Evolutionary conservation across 768 basidiomycete genomes (phyloP).

Genomic region (Rhodotorula sphaerocarpa): DNA sequence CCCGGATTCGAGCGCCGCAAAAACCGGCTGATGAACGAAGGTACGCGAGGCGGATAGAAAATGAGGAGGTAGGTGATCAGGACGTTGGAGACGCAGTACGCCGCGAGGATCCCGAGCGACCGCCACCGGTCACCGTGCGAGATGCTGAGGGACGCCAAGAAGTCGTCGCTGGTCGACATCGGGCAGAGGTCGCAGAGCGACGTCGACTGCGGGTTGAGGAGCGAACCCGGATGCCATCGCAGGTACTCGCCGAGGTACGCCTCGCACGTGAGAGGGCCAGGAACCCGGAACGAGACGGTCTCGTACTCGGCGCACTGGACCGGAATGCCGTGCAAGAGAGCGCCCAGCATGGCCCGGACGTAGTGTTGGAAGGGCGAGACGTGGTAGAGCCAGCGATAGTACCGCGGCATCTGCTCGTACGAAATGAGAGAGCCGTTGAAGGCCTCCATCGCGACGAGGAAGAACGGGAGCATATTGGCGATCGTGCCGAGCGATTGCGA

Average conservation of each 20-base stretch:
- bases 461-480: slow-evolving; percentile 42
- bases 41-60: slow-evolving; percentile 18
- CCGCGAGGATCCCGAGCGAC: slow-evolving; percentile 17
- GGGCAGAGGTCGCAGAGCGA: slow-evolving; percentile 25
- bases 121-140: slow-evolving; percentile 12
- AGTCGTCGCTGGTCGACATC: slow-evolving; percentile 29
- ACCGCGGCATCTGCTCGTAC: slow-evolving; percentile 27
- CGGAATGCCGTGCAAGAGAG: slow-evolving; percentile 40
- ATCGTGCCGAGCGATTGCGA: slow-evolving; percentile 39
- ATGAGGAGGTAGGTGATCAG: slow-evolving; percentile 23
- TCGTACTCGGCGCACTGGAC: slow-evolving; percentile 56
- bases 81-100: slow-evolving; percentile 28
- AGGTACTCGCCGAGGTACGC: slow-evolving; percentile 54
- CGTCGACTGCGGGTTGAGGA: slow-evolving; percentile 40
- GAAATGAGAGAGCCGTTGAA: slow-evolving; percentile 32
- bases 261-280: slow-evolving; percentile 45
- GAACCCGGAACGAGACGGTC: slow-evolving; percentile 55
- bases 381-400: slow-evolving; percentile 43
- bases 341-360: slow-evolving; percentile 34
- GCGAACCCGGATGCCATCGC: slow-evolving; percentile 51
- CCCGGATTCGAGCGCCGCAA: no score
- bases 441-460: slow-evolving; percentile 44
- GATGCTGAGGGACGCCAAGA: slow-evolving; percentile 27
- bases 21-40: not conserved
- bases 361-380: slow-evolving; percentile 47